Evolutionary conservation across 805 yeast genomes (phyloP).

Genomic region (Candida sakaeoensis): DNA sequence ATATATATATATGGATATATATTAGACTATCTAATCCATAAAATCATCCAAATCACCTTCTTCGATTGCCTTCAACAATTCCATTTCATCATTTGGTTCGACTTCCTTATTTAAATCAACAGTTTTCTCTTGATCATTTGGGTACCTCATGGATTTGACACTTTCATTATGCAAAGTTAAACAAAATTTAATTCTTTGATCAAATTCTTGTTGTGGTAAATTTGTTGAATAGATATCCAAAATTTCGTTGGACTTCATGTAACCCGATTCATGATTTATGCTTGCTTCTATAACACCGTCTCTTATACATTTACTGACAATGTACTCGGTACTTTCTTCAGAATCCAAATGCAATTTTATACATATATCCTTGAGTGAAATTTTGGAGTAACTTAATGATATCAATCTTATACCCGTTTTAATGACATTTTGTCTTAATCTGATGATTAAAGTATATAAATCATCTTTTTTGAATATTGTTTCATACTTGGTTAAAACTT

Average conservation of each 20-base stretch:
- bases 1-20: too few species aligned
- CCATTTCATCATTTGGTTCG: conserved; percentile 39
- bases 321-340: conserved; percentile 94
- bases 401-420: conserved; percentile 95
- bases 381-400: conserved; percentile 84
- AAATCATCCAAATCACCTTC: conserved; percentile 55
- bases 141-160: conserved; percentile 93
- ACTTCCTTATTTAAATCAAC: conserved; percentile 24
- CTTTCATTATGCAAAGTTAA: conserved; percentile 86
- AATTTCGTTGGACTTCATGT: conserved; percentile 84
- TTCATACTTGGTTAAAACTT: conserved; percentile 63
- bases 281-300: conserved; percentile 97
- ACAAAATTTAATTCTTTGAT: conserved; percentile 91
- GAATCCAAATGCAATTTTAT: conserved; percentile 86
- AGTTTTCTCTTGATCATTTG: conserved; percentile 39
- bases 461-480: conserved; percentile 66
- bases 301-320: conserved; percentile 92
- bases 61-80: conserved; percentile 44
- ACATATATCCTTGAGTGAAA: conserved; percentile 90
- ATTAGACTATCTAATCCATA: conserved; percentile 27
- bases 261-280: conserved; percentile 86
- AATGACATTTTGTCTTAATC: conserved; percentile 94
- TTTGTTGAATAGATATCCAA: conserved; percentile 82
- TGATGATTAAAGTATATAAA: conserved; percentile 75
- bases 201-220: conserved; percentile 82